Percentiles rank a stretch among this genome's conserved stretches.
Evolutionary conservation across 371 early-diverging fungal genomes (phyloP).

Genomic region (Syncephalastrum sp.): DNA sequence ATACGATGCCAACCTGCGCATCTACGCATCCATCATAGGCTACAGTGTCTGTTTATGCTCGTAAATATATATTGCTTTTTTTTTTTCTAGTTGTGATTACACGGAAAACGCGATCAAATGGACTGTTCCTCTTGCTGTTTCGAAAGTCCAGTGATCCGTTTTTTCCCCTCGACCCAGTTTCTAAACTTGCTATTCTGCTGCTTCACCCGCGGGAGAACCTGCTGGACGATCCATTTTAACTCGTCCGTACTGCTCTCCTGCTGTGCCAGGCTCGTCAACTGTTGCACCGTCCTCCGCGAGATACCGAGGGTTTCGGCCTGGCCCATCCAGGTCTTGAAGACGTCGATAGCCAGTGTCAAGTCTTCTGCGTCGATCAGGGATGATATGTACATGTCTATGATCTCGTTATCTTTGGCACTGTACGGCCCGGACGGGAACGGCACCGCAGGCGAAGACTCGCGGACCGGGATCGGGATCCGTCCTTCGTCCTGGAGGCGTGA

Average conservation of each 20-base stretch:
- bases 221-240: conserved; percentile 13
- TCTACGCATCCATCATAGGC: too few species aligned
- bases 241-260: conserved; percentile 14
- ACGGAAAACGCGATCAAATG: too few species aligned
- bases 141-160: neutral
- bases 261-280: conserved; percentile 15
- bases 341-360: conserved; percentile 40
- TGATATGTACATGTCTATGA: conserved; percentile 41
- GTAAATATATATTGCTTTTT: conserved; percentile 1
- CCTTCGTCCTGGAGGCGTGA: conserved; percentile 34
- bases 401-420: conserved; percentile 28
- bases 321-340: conserved; percentile 27
- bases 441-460: conserved; percentile 25
- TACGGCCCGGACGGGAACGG: conserved; percentile 52
- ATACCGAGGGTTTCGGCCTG: conserved; percentile 12
- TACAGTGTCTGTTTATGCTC: too few species aligned
- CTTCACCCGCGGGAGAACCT: conserved; percentile 13
- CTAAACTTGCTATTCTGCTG: conserved; percentile 10
- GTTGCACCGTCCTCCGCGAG: neutral
- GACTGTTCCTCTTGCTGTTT: too few species aligned
- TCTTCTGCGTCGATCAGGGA: conserved; percentile 40
- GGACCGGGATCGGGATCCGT: conserved; percentile 42
- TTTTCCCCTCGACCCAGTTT: conserved; percentile 1
- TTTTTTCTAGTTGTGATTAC: neutral
- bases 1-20: neutral